Base-by-base conservation (phyloP, 495 filamentous ascomycete genomes). In the Trichocladium uniseriatum region DNA sequence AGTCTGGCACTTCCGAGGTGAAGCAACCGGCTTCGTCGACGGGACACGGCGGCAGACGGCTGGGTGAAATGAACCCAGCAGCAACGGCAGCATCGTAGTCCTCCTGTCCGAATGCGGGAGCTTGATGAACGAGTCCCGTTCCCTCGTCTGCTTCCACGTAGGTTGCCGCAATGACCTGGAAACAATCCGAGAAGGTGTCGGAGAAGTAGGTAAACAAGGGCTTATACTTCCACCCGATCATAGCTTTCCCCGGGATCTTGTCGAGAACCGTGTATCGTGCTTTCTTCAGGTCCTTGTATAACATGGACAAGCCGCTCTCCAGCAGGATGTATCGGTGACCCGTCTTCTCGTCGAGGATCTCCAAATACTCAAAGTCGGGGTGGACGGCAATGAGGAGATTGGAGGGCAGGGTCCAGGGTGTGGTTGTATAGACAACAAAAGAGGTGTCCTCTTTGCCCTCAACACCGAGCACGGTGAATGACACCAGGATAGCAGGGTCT, bases 261-360 rank as follows among this genome's bases (percentile, higher is more conserved):
- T 83, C 74, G 9, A 94, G 56, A 28, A 92, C 74, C 66, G 84
- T 90, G 66, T 81, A 94, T 56, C 92, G 90, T 20, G 88, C 88
- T 70, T 94, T 95, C 71, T 94, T 95, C 5, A 82, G 82, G 57
- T 92, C 87, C 64, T 95, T 94, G 65, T 95, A 95, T 4, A 95
- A 68, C 14, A 83, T 91, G 22, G 75, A 75, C 37, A 96, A 74
- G 15, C 89, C 73, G 29, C 80, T 80, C 61, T 94, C 88, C 13
- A 95, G 72, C 8, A 95, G 75, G 41, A 95, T 82, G 57, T 86
- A 96, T 49, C 89, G 74, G 56, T 83, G 87, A 22, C 80, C 80
- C 0, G 83, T 83, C 11, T 71, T 73, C 45, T 87, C 80, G 58
- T 96, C 89, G 29, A 78, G 72, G 47, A 96, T 84, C 68, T 94